Base-by-base conservation (phyloP, 768 basidiomycete genomes). In the Lactarius evosmus region DNA sequence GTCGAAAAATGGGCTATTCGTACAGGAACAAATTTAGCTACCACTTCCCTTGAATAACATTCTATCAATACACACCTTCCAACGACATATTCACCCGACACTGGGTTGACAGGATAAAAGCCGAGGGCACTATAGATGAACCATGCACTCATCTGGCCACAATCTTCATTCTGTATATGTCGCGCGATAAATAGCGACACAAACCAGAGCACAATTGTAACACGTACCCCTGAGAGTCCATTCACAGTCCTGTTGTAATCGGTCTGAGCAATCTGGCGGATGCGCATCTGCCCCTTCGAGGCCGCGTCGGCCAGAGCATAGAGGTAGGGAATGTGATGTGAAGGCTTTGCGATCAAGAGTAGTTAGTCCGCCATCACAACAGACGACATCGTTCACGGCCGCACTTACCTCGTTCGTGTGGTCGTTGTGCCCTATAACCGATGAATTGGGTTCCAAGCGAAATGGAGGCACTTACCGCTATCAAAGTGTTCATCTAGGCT, bases 91-190 rank as follows among this genome's bases (percentile, higher is more conserved):
- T 84, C 83, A 2, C 83, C 85, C 0, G 87, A 88, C 0, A 87
- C 87, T 0, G 91, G 91, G 70, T 93, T 87, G 44, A 93, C 89
- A 40, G 89, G 90, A 69, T 93, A 93, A 73, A 93, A 89, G 1
- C 91, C 91, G 74, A 94, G 79, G 0, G 89, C 84, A 56, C 84
- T 87, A 75, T 91, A 93, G 16, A 93, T 80, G 69, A 87, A 93
- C 91, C 91, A 93, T 0, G 91, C 88, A 69, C 88, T 90, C 91
- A 93, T 93, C 72, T 94, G 91, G 1, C 91, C 91, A 67, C 91
- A 93, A 70, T 94, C 91, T 72, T 94, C 91, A 69, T 93, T 94
- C 87, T 91, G 64, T 1, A 19, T 11, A 59, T 8, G 7, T 25
- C 12, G 19, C 7, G 12, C 2, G 12, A 22, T 46, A 46, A 25